These are phyloP conservation scores for Vitis cinerea DNA, from an alignment of 164 flowering plant genomes.

Conservation along the genomic window DNA sequence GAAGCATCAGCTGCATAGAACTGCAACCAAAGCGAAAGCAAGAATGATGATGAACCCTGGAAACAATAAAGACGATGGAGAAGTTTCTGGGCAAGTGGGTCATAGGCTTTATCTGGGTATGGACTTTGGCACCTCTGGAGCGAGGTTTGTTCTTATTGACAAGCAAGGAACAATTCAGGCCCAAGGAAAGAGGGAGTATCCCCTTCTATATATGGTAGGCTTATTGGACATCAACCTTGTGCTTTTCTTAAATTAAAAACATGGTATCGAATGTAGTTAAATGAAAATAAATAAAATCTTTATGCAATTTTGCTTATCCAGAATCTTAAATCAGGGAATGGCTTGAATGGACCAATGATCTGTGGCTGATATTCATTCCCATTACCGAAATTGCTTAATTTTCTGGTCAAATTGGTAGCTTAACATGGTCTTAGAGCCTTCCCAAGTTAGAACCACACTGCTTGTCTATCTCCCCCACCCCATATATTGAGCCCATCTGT, in stretches of 20 bases:
- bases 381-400: too few relatives aligned
- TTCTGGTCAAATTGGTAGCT: too few relatives aligned
- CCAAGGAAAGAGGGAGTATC: slow-evolving; percentile 83
- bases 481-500: too few relatives aligned
- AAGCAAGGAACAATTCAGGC: slow-evolving; percentile 56
- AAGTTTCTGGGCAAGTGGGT: slow-evolving; percentile 16
- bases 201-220: slow-evolving; percentile 44
- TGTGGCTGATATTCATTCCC: too few relatives aligned
- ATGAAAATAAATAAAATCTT: too few relatives aligned
- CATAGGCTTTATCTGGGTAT: slow-evolving; percentile 76
- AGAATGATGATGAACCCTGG: slow-evolving; percentile 13
- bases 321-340: too few relatives aligned
- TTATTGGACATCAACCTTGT: neutral
- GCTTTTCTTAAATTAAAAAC: neutral
- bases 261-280: too few relatives aligned
- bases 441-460: too few relatives aligned
- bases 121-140: slow-evolving; percentile 99
- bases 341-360: too few relatives aligned
- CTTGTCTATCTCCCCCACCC: too few relatives aligned
- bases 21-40: slow-evolving; percentile 1
- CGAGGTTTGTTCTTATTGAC: slow-evolving; percentile 76
- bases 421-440: too few relatives aligned
- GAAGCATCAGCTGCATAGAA: slow-evolving; percentile 7
- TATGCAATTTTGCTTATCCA: too few relatives aligned
- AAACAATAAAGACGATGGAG: slow-evolving; percentile 9